A percentile compares a stretch with the other conserved stretches of the same genome.
These are phyloP conservation scores for Porphyrellus cyaneotinctus DNA, from an alignment of 768 basidiomycete genomes.

Conservation along the genomic window DNA sequence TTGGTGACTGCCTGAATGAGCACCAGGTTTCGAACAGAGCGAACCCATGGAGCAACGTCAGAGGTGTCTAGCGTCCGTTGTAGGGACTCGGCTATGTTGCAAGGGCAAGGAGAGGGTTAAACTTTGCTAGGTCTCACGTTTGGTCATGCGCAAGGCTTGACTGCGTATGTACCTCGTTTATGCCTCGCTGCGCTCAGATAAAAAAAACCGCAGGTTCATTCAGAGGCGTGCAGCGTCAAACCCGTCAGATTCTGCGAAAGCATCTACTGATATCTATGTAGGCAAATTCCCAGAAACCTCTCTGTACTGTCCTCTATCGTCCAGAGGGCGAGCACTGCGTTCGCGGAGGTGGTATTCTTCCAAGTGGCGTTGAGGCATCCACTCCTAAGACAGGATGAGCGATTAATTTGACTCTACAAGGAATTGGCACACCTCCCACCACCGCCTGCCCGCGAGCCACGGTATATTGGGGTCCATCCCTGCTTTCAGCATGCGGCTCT, in stretches of 20 bases:
- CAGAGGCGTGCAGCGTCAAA: neutral
- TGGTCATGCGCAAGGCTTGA: constrained; percentile 1
- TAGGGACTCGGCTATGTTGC: neutral
- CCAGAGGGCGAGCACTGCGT: constrained; percentile 27
- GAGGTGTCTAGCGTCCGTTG: neutral
- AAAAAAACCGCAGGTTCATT: constrained; percentile 1
- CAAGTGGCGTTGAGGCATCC: constrained; percentile 46
- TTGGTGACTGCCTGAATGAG: constrained; percentile 44
- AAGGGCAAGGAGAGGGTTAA: no score
- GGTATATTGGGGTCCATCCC: constrained; percentile 61
- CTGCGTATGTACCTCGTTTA: constrained; percentile 19
- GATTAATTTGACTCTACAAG: constrained; percentile 16
- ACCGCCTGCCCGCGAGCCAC: constrained; percentile 61
- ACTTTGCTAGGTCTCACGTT: constrained; percentile 22
- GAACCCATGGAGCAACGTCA: constrained; percentile 45
- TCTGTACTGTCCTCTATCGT: constrained; percentile 42
- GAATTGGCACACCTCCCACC: constrained; percentile 74
- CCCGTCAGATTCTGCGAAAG: neutral
- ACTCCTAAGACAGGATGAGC: constrained; percentile 25
- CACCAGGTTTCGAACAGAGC: constrained; percentile 49
- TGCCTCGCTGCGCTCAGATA: constrained; percentile 12
- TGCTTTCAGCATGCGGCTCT: constrained; percentile 75
- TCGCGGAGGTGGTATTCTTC: constrained; percentile 51
- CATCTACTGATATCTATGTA: constrained; percentile 16
- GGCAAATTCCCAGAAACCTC: constrained; percentile 35